Base-by-base conservation (phyloP, 2,329 filamentous ascomycete species). In the Diplodia corticola region DNA sequence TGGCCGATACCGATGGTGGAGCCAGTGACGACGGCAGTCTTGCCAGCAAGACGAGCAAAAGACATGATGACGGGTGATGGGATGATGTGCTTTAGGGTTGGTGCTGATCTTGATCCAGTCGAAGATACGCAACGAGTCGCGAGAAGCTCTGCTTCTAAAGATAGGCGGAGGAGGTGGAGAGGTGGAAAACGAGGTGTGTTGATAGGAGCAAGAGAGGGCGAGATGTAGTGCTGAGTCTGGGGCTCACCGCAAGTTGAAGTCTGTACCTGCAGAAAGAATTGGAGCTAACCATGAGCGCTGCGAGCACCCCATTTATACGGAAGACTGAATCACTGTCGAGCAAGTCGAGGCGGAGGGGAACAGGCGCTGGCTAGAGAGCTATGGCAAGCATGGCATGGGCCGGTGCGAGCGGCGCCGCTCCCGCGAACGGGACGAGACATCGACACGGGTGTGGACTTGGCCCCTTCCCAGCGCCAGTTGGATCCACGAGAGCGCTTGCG, bases 21-120 rank as follows among this genome's bases (percentile, higher is more conserved):
- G 65, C 74, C 74, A 67, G 75, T 77, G 15, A 78, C 68, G 22
- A 77, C 69, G 12, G 74, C 73, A 15, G 75, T 69, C 65, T 73
- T 72, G 7, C 37, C 48, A 35, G 48, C 28, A 40, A 66, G 64
- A 37, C 63, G 63, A 48, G 35, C 35, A 7, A 50, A 64, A 28
- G 59, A 51, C 59, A 51, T 50, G 44, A 26, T 63, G 7, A 13
- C 17, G 28, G 24, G 22, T 13, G 44, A 48, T 24, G 44, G n/a
- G 30, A 28, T 50, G 28, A 50, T 63, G 59, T 50, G 59, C 30
- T 51, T 49, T 50, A 50, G 44, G 55, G 55, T 46, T 60, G 37
- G 17, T 60, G 55, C 37, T 60, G 55, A 60, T 60, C 55, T 46
- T 30, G 55, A 48, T 60, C 55, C 55, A 30, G 55, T 60, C 55